Percentiles rank a stretch among this genome's conserved stretches.
These are phyloP conservation scores for Pseudozyma thailandica DNA, from an alignment of 1,284 basidiomycete species.

Conservation along the genomic window DNA sequence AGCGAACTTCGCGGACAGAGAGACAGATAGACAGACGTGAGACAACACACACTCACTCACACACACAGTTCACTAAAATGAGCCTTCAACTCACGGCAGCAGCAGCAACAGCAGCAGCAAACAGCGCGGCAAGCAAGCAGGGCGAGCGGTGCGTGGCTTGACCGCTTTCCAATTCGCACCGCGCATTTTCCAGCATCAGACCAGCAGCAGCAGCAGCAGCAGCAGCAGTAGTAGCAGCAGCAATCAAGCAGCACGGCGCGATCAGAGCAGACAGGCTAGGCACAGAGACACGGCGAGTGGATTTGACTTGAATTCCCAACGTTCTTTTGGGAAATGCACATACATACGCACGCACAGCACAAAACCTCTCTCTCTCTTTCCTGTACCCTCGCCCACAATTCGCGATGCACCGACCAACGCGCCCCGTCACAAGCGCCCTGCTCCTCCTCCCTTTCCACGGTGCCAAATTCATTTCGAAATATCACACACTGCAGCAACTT, in stretches of 20 bases:
- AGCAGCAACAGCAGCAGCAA: too few species aligned
- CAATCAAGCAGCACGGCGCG: conserved; percentile 19
- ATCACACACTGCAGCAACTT: too few species aligned
- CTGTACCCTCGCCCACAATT: not conserved
- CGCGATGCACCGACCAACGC: conserved; percentile 14
- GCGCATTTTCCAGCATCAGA: too few species aligned
- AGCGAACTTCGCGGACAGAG: conserved; percentile 14
- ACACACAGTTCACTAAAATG: too few species aligned
- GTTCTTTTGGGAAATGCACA: conserved; percentile 8
- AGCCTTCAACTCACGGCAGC: too few species aligned
- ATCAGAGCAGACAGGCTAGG: conserved; percentile 17
- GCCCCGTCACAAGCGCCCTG: not conserved
- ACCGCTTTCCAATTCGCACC: too few species aligned
- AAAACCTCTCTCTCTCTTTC: not conserved
- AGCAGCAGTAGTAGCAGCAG: conserved; percentile 8
- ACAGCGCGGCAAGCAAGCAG: too few species aligned
- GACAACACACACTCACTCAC: too few species aligned
- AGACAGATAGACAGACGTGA: too few species aligned
- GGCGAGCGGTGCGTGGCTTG: too few species aligned
- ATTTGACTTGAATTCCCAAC: conserved; percentile 2
- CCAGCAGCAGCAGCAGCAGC: not conserved
- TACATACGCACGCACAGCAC: not conserved
- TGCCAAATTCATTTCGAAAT: too few species aligned
- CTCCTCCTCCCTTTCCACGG: too few species aligned
- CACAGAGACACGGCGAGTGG: not conserved